Evolutionary conservation across 2,329 filamentous ascomycete genomes (phyloP), one percentile per base, ranked within the genome.

Genomic region (Aureobasidium mangrovei): DNA sequence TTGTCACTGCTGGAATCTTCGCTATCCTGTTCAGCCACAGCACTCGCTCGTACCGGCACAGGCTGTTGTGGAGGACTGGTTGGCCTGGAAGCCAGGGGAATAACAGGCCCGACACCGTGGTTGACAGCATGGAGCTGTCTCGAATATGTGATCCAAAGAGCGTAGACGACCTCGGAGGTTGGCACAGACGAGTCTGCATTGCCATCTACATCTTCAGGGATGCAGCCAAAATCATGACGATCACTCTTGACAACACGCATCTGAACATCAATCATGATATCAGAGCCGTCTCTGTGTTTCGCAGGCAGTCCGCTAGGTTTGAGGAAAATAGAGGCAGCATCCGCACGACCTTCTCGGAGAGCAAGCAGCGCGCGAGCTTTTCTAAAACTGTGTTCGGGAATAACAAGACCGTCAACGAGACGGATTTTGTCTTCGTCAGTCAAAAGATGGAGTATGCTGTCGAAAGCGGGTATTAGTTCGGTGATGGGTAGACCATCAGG

Each of bases 141-240:
- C 18, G 91, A 97, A 67, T 97, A 98, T 1, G 91, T 97, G 60
- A 98, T 86, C 93, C 93, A 98, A 31, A 98, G 73, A 8, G 93
- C 93, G 72, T 91, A 97, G 0, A 97, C 90, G 58, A 95, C 80
- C 67, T 96, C 90, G 12, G 84, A 81, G 58, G 78, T 75, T 3
- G 72, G 65, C 29, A 41, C 12, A 7, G 32, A 35, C 1, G 31
- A 44, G 32, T 75, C 69, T 8, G 77, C 69, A n/a, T 79, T 76
- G 7, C 74, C 64, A 29, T 52, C 35, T 4, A 33, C 32, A 66
- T 89, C 83, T 52, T 81, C 75, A n/a, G 85, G 79, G 2, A 83
- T 80, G 52, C 80, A 77, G 57, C 81, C 74, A 53, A 77, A 77
- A 55, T 74, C 76, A 24, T 82, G 80, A 60, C 83, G 85, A 62